Percentiles rank a stretch among this genome's conserved stretches.
Evolutionary conservation across 352 stramenopile species (phyloP).

Genomic region (Thalassiosira mediterranea): DNA sequence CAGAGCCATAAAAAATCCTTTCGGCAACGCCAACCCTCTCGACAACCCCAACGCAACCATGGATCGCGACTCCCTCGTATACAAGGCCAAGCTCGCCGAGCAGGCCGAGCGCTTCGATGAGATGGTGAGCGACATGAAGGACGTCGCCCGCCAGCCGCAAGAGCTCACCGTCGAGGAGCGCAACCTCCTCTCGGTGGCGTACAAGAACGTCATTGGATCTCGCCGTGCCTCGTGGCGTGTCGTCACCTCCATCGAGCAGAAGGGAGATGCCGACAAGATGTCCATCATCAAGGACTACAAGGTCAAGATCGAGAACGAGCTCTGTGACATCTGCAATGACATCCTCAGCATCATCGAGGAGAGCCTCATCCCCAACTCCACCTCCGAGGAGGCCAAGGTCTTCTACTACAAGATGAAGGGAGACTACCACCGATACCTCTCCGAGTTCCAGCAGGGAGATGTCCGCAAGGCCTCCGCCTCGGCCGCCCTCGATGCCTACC

Average conservation of each 20-base stretch:
- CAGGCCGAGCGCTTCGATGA: constrained; percentile 91
- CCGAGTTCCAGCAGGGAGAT: constrained; percentile 97
- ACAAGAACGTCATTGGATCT: constrained; percentile 98
- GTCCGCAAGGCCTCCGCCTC: constrained; percentile 92
- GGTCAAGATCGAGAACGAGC: constrained; percentile 93
- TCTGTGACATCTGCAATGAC: constrained; percentile 93
- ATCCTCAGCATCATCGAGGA: constrained; percentile 98
- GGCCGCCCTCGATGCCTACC: constrained; percentile 88
- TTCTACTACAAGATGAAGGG: constrained; percentile 99
- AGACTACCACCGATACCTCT: constrained; percentile 99
- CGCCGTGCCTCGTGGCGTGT: constrained; percentile 98
- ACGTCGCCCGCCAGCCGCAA: constrained; percentile 94
- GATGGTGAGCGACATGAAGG: constrained; percentile 96
- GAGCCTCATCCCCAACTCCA: constrained; percentile 97
- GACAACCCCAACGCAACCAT: constrained; percentile 33
- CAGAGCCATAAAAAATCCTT: constrained; percentile 10
- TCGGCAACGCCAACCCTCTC: background rate
- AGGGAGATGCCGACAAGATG: constrained; percentile 93
- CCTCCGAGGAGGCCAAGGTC: constrained; percentile 97
- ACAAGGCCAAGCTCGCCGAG: constrained; percentile 91
- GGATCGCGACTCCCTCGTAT: constrained; percentile 81
- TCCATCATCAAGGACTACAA: constrained; percentile 95
- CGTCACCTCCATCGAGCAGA: constrained; percentile 98
- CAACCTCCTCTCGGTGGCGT: constrained; percentile 93
- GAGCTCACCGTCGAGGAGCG: constrained; percentile 99